Evolutionary conservation across 139 green algal genomes (phyloP).

Genomic region (Yamagishiella unicocca): DNA sequence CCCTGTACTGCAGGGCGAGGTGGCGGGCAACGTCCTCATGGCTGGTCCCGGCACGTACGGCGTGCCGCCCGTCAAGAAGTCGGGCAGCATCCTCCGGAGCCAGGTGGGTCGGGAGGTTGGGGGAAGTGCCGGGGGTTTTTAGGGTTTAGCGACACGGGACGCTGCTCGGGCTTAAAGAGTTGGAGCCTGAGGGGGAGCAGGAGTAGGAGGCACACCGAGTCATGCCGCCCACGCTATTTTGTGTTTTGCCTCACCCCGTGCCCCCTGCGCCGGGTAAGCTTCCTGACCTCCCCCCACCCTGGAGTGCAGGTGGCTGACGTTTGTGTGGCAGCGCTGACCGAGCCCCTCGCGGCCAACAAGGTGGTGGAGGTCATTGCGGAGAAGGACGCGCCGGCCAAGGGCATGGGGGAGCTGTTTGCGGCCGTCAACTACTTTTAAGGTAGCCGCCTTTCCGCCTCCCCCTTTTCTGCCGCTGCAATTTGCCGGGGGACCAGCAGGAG

Average conservation of each 20-base stretch:
- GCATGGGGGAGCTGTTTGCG: constrained; percentile 53
- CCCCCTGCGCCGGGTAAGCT: too few relatives aligned
- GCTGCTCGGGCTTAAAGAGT: too few relatives aligned
- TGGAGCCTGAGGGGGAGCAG: too few relatives aligned
- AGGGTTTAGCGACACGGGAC: too few relatives aligned
- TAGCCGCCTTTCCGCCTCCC: too few relatives aligned
- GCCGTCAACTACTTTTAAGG: constrained; percentile 34
- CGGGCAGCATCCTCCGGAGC: constrained; percentile 70
- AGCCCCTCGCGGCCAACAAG: constrained; percentile 72
- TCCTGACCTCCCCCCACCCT: too few relatives aligned
- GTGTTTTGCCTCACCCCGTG: too few relatives aligned
- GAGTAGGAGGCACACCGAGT: too few relatives aligned
- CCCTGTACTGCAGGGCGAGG: constrained; percentile 40
- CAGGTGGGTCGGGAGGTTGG: too few relatives aligned
- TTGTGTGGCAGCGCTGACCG: constrained; percentile 78
- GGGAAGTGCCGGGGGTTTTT: too few relatives aligned
- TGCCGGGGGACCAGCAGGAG: too few relatives aligned
- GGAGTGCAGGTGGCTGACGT: constrained; percentile 83
- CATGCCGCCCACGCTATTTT: too few relatives aligned
- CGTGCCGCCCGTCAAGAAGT: constrained; percentile 58
- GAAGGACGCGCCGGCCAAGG: constrained; percentile 36
- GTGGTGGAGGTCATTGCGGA: constrained; percentile 80
- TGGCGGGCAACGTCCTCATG: constrained; percentile 69
- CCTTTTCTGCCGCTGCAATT: neutral
- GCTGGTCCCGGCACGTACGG: constrained; percentile 56